phyloP scores from a whole-genome alignment of 2,329 filamentous ascomycete genomes.

The Hypoxylon sp. region DNA sequence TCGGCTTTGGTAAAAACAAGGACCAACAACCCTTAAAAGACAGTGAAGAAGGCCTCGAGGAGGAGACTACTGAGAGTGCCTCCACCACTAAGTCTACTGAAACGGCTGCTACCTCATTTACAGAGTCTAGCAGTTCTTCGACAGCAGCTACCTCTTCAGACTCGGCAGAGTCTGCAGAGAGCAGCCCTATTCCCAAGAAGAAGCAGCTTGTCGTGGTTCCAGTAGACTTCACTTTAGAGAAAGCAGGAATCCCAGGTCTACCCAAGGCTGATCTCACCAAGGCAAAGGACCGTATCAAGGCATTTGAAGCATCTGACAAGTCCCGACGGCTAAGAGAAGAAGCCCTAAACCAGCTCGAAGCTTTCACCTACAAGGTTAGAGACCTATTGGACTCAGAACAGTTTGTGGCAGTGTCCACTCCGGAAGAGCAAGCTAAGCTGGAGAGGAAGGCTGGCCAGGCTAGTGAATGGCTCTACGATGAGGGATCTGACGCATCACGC shows the following conservation, averaged over 20 bases:
- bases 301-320: conserved; percentile 87
- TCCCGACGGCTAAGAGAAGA: conserved; percentile 82
- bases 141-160: conserved; percentile 50
- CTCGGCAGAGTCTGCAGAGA: conserved; percentile 58
- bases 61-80: conserved; percentile 51
- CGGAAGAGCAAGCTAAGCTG: conserved; percentile 71
- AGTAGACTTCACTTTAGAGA: conserved; percentile 59
- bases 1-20: conserved; percentile 93
- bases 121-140: conserved; percentile 47
- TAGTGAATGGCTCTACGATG: conserved; percentile 91
- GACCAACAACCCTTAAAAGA: conserved; percentile 79
- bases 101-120: conserved; percentile 55
- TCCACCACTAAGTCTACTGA: conserved; percentile 54
- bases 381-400: conserved; percentile 81
- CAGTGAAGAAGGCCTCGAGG: conserved; percentile 60
- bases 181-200: conserved; percentile 64
- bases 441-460: conserved; percentile 72
- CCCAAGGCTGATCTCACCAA: conserved; percentile 58
- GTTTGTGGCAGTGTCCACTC: conserved; percentile 77
- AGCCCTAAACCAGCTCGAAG: conserved; percentile 90
- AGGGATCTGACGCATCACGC: conserved; percentile 78
- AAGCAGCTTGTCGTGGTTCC: conserved; percentile 66
- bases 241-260: conserved; percentile 59
- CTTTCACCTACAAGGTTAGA: conserved; percentile 86
- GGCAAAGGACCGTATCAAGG: conserved; percentile 75